Evolutionary conservation across 2,329 filamentous ascomycete species (phyloP), one percentile per base, ranked within the genome.

Genomic region (Diplodia corticola): DNA sequence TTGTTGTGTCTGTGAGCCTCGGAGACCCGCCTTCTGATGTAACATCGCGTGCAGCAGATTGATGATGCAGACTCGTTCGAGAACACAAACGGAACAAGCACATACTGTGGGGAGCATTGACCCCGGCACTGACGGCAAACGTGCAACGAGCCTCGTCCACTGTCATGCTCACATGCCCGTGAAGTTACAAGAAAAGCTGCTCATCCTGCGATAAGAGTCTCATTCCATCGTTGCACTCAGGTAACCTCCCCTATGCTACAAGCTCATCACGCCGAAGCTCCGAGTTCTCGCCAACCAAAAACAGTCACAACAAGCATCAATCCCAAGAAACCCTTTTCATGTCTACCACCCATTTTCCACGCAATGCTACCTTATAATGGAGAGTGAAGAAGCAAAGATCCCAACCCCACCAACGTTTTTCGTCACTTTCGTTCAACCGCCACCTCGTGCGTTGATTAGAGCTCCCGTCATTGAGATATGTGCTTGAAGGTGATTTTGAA

Each of bases 281-380:
- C 57, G 55, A 60, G 37, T 44, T 26, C 44, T 49, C 28, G 57
- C 57, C 57, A 20, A 30, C 26, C 50, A 60, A 35, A 26, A 28
- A 22, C 26, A n/a, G 26, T 9, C 10, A 49, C n/a, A 15, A 22
- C 44, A 28, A 54, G n/a, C 30, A 10, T 28, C 51, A 7, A 35
- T 24, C 51, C 51, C 26, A 61, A 61, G 26, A 61, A 17, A 15
- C 44, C 57, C 55, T 48, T 59, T 61, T 24, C 44, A 26, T 61
- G 30, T 50, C 57, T 49, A 61, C 57, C 20, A 49, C 44, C 57
- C 57, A 61, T 48, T 61, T 44, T 49, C 57, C 44, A 61, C 57
- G 57, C 57, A 61, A 61, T 61, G 57, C 57, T 61, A 49, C 57
- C 57, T 33, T 49, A 61, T 61, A 35, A 22, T 61, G 15, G 15